These are phyloP conservation scores for Salinomyces thailandicus DNA, from an alignment of 2,329 filamentous ascomycete genomes.

Conservation along the genomic window DNA sequence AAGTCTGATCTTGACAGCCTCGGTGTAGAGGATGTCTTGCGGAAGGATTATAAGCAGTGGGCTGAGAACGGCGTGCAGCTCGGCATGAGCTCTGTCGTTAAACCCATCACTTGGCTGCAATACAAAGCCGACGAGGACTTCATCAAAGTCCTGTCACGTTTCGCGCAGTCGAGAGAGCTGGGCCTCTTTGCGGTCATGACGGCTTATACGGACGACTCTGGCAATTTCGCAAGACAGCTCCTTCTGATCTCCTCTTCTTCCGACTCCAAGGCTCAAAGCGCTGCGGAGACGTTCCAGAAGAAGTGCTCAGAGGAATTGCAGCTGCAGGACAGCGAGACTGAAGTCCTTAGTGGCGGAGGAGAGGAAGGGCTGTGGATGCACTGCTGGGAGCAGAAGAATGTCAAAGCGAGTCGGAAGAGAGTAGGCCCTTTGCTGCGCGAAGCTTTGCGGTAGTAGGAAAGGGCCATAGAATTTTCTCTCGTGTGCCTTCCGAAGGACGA, in stretches of 20 bases:
- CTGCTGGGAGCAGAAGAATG: slow-evolving; percentile 56
- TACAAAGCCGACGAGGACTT: slow-evolving; percentile 45
- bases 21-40: slow-evolving; percentile 54
- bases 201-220: slow-evolving; percentile 43
- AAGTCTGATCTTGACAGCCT: slow-evolving; percentile 58
- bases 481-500: no score
- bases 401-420: slow-evolving; percentile 52
- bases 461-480: no score
- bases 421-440: slow-evolving; percentile 50
- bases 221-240: slow-evolving; percentile 54
- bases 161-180: slow-evolving; percentile 47
- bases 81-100: slow-evolving; percentile 58
- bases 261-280: slow-evolving; percentile 40
- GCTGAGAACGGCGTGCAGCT: slow-evolving; percentile 44
- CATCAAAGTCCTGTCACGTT: slow-evolving; percentile 40
- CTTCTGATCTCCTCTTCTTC: slow-evolving; percentile 49
- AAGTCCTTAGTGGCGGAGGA: slow-evolving; percentile 28
- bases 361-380: slow-evolving; percentile 39
- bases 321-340: slow-evolving; percentile 44
- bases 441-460: slow-evolving; percentile 19
- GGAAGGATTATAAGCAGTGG: slow-evolving; percentile 84
- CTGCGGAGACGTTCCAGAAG: slow-evolving; percentile 46
- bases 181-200: slow-evolving; percentile 61
- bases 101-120: slow-evolving; percentile 51
- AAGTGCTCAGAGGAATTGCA: slow-evolving; percentile 40